A percentile compares a stretch with the other conserved stretches of the same genome.
Evolutionary conservation across 176 grass and related monocot species (phyloP).

Genomic region (maize (Zea mays)): Zm-B73-REFERENCE-NAM-5.0 NC_050098.1:226013001-226013500

Average conservation of each 20-base stretch:
- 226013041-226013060: conserved; percentile 69
- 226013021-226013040: conserved; percentile 91
- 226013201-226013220: conserved; percentile 54
- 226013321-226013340: conserved; percentile 61
- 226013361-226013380: conserved; percentile 53
- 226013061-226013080: conserved; percentile 68
- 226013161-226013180: conserved; percentile 61
- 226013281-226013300: conserved; percentile 46
- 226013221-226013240: conserved; percentile 69
- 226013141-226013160: conserved; percentile 97
- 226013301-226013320: conserved; percentile 65
- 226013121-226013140: conserved; percentile 66
- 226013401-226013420: neutral
- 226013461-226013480: no score
- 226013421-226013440: no score
- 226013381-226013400: conserved; percentile 18
- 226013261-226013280: conserved; percentile 27
- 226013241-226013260: conserved; percentile 30
- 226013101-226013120: conserved; percentile 64
- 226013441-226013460: no score
- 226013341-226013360: conserved; percentile 66
- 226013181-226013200: conserved; percentile 54
- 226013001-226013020: conserved; percentile 91
- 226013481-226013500: no score
- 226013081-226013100: conserved; percentile 80